phyloP scores from a whole-genome alignment of 805 yeast species.

The Myxozyma lipomycoides region DNA sequence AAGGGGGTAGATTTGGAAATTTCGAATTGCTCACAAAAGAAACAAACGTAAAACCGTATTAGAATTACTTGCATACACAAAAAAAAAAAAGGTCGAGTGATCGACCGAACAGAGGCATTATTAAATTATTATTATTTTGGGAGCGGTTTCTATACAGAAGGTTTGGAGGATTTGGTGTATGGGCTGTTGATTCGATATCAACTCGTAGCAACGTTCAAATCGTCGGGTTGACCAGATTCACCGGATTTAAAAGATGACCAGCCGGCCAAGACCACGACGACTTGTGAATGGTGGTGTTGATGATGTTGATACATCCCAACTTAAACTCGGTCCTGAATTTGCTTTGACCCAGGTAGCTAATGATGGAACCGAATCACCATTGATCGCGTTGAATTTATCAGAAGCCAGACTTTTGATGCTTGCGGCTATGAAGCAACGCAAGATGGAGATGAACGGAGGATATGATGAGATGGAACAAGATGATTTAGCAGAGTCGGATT shows the following conservation, averaged over 20 bases:
- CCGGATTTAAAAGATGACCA: constrained; percentile 61
- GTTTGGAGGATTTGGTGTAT: too few relatives aligned
- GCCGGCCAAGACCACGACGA: constrained; percentile 77
- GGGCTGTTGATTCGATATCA: too few relatives aligned
- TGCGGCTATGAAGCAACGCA: constrained; percentile 79
- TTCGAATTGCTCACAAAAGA: too few relatives aligned
- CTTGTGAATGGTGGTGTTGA: constrained; percentile 62
- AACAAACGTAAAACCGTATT: too few relatives aligned
- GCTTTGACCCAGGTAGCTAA: constrained; percentile 75
- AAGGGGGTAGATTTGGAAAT: too few relatives aligned
- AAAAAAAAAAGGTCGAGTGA: too few relatives aligned
- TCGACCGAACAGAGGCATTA: too few relatives aligned
- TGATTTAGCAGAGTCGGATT: constrained; percentile 38
- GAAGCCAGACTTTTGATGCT: constrained; percentile 88
- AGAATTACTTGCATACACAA: too few relatives aligned
- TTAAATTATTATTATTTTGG: too few relatives aligned
- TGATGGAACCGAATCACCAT: constrained; percentile 68
- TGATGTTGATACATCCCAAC: constrained; percentile 85
- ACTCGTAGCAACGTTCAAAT: too few relatives aligned
- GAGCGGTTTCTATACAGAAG: too few relatives aligned
- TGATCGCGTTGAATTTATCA: constrained; percentile 80
- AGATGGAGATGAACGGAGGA: constrained; percentile 45
- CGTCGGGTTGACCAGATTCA: neutral
- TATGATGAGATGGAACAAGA: constrained; percentile 39
- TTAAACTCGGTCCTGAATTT: constrained; percentile 91